Evolutionary conservation across 2,329 filamentous ascomycete genomes (phyloP).

Genomic region (Seiridium unicorne): DNA sequence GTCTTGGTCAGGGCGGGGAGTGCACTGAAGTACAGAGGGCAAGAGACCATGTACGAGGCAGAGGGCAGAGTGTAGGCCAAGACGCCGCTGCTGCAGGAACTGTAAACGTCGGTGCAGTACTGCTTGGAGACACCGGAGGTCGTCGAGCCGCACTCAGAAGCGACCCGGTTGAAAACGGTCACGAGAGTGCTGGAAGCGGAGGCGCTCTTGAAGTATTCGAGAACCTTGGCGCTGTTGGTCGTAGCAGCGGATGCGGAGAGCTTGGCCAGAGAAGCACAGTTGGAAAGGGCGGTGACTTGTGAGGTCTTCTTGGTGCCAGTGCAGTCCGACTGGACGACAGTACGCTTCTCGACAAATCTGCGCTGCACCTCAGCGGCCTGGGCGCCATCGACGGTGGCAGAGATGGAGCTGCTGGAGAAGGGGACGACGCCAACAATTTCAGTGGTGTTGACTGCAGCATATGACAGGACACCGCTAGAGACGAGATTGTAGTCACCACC

Average conservation of each 20-base stretch:
- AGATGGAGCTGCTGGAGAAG: conserved; percentile 59
- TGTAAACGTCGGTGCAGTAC: conserved; percentile 14
- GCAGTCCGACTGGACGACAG: conserved; percentile 52
- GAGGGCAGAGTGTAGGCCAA: conserved; percentile 62
- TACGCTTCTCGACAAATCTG: conserved; percentile 50
- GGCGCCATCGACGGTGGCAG: conserved; percentile 54
- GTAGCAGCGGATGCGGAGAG: conserved; percentile 50
- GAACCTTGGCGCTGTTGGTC: conserved; percentile 49
- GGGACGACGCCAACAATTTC: conserved; percentile 53
- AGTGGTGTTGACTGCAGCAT: conserved; percentile 49
- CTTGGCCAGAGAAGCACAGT: conserved; percentile 52
- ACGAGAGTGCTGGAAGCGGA: conserved; percentile 46
- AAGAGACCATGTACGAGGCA: conserved; percentile 58
- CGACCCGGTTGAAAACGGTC: conserved; percentile 47
- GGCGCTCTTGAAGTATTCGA: conserved; percentile 61
- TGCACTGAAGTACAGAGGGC: conserved; percentile 55
- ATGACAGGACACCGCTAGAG: conserved; percentile 55
- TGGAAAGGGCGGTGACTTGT: conserved; percentile 49
- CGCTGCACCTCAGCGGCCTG: conserved; percentile 49
- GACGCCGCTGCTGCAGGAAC: conserved; percentile 38
- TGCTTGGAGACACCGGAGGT: conserved; percentile 32
- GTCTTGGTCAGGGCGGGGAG: conserved; percentile 45
- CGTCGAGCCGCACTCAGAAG: conserved; percentile 51
- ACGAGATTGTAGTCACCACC: conserved; percentile 57
- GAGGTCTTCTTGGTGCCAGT: conserved; percentile 42